These are phyloP conservation scores for Helicostylum pulchrum DNA, from an alignment of 192 early-diverging fungal genomes.

Conservation along the genomic window DNA sequence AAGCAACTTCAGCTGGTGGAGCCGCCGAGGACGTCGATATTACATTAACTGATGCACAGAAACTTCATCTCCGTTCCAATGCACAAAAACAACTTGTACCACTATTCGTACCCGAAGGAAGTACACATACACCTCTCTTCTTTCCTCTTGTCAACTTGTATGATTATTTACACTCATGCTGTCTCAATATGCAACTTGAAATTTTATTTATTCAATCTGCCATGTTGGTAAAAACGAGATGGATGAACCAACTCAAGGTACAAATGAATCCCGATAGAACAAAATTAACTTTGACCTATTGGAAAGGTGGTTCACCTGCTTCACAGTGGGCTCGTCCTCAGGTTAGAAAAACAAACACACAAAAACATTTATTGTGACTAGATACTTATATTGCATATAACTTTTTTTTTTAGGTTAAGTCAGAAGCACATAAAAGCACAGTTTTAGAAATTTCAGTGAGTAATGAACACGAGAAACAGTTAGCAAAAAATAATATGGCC, in stretches of 20 bases:
- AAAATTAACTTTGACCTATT: slow-evolving; percentile 40
- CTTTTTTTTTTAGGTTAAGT: neutral
- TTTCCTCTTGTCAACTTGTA: slow-evolving; percentile 71
- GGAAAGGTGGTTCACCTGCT: slow-evolving; percentile 30
- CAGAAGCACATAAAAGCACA: slow-evolving; percentile 13
- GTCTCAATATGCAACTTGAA: slow-evolving; percentile 65
- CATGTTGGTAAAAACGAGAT: slow-evolving; percentile 39
- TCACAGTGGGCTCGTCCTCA: slow-evolving; percentile 28
- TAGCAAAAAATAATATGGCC: neutral
- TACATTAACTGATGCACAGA: slow-evolving; percentile 52
- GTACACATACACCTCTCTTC: slow-evolving; percentile 24
- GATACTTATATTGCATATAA: neutral
- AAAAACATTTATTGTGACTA: neutral
- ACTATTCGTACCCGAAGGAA: neutral
- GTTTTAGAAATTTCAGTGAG: slow-evolving; percentile 19
- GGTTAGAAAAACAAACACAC: neutral
- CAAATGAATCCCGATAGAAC: slow-evolving; percentile 36
- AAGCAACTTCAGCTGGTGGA: slow-evolving; percentile 40
- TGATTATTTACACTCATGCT: slow-evolving; percentile 69
- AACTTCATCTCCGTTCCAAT: slow-evolving; percentile 40
- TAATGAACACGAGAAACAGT: slow-evolving; percentile 13
- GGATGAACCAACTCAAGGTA: slow-evolving; percentile 46
- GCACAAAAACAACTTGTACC: slow-evolving; percentile 50
- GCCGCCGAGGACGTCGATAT: slow-evolving; percentile 44
- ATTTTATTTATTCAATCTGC: slow-evolving; percentile 61